Evolutionary conservation across 2,329 filamentous ascomycete species (phyloP).

Genomic region (Rachicladosporium sp.): DNA sequence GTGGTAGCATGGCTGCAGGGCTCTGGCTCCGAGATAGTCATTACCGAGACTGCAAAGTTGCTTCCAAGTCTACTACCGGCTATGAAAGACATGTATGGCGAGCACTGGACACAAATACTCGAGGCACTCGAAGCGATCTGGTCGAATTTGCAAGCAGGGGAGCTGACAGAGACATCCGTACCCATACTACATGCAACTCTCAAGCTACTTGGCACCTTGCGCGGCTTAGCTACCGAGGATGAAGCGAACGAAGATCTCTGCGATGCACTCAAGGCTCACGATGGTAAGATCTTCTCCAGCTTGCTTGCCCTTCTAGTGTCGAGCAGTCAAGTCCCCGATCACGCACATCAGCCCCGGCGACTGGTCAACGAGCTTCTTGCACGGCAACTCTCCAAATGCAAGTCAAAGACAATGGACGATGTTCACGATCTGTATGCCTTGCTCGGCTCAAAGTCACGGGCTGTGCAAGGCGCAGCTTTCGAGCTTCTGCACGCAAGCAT

Average conservation of each 20-base stretch:
- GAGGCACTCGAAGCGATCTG: conserved; percentile 26
- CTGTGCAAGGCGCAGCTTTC: conserved; percentile 71
- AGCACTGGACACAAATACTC: conserved; percentile 58
- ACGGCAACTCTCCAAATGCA: conserved; percentile 53
- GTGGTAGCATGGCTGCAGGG: conserved; percentile 58
- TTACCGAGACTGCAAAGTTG: conserved; percentile 43
- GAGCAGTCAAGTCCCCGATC: conserved; percentile 34
- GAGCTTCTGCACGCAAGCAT: conserved; percentile 69
- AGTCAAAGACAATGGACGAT: conserved; percentile 49
- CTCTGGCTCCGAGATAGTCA: conserved; percentile 36
- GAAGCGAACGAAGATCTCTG: conserved; percentile 77
- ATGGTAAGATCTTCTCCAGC: conserved; percentile 42
- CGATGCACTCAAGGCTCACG: conserved; percentile 55
- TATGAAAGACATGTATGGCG: conserved; percentile 73
- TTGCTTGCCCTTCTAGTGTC: conserved; percentile 52
- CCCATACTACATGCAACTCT: conserved; percentile 55
- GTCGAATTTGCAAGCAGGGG: conserved; percentile 10
- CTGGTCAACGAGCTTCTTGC: conserved; percentile 66
- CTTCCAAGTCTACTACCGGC: conserved; percentile 52
- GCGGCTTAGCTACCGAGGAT: conserved; percentile 39
- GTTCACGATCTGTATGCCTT: conserved; percentile 60
- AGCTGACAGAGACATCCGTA: conserved; percentile 13
- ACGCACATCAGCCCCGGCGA: conserved; percentile 52
- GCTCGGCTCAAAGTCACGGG: conserved; percentile 60
- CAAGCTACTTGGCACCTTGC: conserved; percentile 53